phyloP scores from a whole-genome alignment of 306 rosid genomes.

The Citrullus mucosospermus region DNA sequence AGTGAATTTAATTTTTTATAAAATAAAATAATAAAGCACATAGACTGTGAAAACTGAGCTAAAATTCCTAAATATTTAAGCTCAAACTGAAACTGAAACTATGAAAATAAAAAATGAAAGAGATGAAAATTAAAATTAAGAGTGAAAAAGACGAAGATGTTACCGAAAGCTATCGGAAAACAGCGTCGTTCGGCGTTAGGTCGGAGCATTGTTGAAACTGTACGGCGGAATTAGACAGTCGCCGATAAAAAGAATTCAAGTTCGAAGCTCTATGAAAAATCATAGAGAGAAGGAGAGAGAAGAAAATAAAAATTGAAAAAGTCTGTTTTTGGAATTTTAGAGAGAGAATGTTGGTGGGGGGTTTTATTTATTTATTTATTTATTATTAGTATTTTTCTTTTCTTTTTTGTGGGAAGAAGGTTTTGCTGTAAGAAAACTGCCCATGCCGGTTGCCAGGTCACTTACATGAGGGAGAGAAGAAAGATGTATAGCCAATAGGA shows the following conservation, averaged over 20 bases:
- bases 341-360: conserved; percentile 24
- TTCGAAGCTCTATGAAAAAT: conserved; percentile 44
- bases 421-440: conserved; percentile 21
- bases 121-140: conserved; percentile 4
- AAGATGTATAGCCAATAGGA: not conserved
- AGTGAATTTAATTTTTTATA: not conserved
- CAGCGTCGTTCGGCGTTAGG: not conserved
- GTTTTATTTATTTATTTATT: not conserved
- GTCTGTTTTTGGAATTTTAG: conserved; percentile 17
- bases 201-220: conserved; percentile 11
- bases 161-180: not conserved
- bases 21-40: not conserved
- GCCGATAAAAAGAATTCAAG: conserved; percentile 24
- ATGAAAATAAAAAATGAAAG: not conserved
- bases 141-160: not conserved
- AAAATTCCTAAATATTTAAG: not conserved
- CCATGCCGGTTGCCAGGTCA: conserved; percentile 11
- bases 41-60: not conserved
- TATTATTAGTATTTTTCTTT: not conserved
- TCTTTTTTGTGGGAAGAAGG: not conserved
- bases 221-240: conserved; percentile 24
- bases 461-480: conserved; percentile 14
- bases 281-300: conserved; percentile 40
- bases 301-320: not conserved
- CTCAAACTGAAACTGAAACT: not conserved